phyloP scores from a whole-genome alignment of 2,329 filamentous ascomycete species.

The Spiromastix sp. region DNA sequence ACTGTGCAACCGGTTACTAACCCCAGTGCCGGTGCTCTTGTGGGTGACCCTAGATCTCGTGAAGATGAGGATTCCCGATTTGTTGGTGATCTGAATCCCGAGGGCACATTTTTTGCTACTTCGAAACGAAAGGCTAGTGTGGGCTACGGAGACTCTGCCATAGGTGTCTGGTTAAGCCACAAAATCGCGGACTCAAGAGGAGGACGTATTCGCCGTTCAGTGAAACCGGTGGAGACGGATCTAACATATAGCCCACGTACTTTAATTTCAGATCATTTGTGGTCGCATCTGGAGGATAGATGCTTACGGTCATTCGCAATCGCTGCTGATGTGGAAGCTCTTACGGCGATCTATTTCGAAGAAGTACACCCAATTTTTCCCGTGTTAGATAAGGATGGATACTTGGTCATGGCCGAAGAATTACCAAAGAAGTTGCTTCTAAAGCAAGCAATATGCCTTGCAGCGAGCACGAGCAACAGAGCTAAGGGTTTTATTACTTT shows the following conservation, averaged over 20 bases:
- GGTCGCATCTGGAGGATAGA: not conserved
- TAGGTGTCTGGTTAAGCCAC: slow-evolving; percentile 44
- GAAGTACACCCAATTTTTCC: slow-evolving; percentile 48
- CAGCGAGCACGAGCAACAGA: slow-evolving; percentile 42
- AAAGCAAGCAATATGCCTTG: slow-evolving; percentile 46
- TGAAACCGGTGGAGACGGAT: not conserved
- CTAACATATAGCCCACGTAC: too few relatives aligned
- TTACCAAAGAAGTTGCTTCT: slow-evolving; percentile 29
- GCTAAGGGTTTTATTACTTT: slow-evolving; percentile 32
- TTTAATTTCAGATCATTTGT: not conserved
- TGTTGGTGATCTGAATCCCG: slow-evolving; percentile 50
- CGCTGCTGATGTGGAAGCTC: slow-evolving; percentile 34
- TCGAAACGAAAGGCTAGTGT: slow-evolving; percentile 33
- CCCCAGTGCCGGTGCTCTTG: not conserved
- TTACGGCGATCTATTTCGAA: slow-evolving; percentile 40
- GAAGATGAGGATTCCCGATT: slow-evolving; percentile 15
- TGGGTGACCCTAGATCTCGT: not conserved
- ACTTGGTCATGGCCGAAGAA: slow-evolving; percentile 14
- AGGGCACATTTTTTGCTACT: slow-evolving; percentile 49
- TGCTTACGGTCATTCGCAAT: slow-evolving; percentile 26
- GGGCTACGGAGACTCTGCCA: slow-evolving; percentile 40
- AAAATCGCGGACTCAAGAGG: slow-evolving; percentile 11
- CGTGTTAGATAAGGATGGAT: slow-evolving; percentile 32
- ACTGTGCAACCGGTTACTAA: not conserved
- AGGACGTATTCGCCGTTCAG: slow-evolving; percentile 14